These are phyloP conservation scores for Candida saitoana DNA, from an alignment of 805 yeast genomes.

Conservation along the genomic window DNA sequence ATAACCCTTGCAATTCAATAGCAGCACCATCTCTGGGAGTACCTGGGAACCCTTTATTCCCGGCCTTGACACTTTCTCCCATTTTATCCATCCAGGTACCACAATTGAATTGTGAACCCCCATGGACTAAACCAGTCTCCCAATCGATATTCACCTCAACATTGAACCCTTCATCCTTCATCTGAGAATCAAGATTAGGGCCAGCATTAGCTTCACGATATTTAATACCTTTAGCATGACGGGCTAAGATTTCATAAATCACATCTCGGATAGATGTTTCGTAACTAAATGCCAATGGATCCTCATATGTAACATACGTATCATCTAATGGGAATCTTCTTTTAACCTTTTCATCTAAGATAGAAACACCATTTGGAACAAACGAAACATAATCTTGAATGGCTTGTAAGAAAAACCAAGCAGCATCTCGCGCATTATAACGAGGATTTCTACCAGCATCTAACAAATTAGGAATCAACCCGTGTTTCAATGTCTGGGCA, in stretches of 20 bases:
- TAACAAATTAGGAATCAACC: slow-evolving; percentile 85
- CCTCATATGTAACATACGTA: slow-evolving; percentile 63
- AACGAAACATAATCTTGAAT: slow-evolving; percentile 71
- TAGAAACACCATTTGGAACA: slow-evolving; percentile 65
- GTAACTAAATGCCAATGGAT: slow-evolving; percentile 70
- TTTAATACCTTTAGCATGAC: slow-evolving; percentile 85
- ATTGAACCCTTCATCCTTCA: slow-evolving; percentile 90
- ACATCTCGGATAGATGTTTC: slow-evolving; percentile 70
- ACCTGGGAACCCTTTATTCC: slow-evolving; percentile 89
- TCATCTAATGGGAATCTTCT: slow-evolving; percentile 92
- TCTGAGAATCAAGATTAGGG: slow-evolving; percentile 77
- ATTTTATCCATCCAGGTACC: slow-evolving; percentile 99
- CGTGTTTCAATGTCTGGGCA: slow-evolving; percentile 90
- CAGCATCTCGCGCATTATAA: slow-evolving; percentile 95
- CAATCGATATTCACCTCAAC: slow-evolving; percentile 80
- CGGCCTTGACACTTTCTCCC: slow-evolving; percentile 89
- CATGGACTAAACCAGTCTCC: slow-evolving; percentile 81
- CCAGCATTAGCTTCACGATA: slow-evolving; percentile 97
- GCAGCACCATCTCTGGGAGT: slow-evolving; percentile 98
- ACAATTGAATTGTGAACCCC: slow-evolving; percentile 90
- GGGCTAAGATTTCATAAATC: slow-evolving; percentile 72
- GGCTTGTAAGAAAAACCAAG: slow-evolving; percentile 89
- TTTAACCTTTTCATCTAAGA: slow-evolving; percentile 66
- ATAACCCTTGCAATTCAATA: slow-evolving; percentile 81
- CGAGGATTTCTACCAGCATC: slow-evolving; percentile 94